phyloP scores from a whole-genome alignment of 1,139 yeast species.

The Kurtzmaniella natalensis region DNA sequence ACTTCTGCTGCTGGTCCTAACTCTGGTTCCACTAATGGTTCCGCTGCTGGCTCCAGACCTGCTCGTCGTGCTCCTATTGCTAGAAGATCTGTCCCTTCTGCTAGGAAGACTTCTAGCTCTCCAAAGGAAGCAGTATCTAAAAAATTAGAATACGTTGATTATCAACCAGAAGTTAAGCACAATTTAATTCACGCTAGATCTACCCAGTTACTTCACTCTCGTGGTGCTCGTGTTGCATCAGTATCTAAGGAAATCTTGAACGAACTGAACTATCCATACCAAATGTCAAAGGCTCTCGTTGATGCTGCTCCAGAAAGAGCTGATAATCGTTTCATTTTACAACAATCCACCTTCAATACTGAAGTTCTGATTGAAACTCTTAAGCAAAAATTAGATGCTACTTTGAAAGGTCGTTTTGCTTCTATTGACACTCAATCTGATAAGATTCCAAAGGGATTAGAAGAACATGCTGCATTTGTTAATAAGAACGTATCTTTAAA shows the following conservation, averaged over 20 bases:
- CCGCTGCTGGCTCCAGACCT: background rate
- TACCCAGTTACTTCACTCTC: conserved; percentile 8
- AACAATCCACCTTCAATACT: conserved; percentile 26
- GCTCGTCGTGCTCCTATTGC: background rate
- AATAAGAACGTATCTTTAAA: conserved; percentile 26
- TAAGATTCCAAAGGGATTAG: conserved; percentile 9
- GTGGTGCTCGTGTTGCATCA: conserved; percentile 38
- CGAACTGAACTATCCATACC: conserved; percentile 41
- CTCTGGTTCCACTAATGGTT: background rate
- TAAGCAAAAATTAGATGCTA: conserved; percentile 23
- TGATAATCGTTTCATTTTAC: conserved; percentile 31
- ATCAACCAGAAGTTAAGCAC: conserved; percentile 3
- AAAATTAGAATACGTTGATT: conserved; percentile 4
- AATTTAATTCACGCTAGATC: conserved; percentile 7
- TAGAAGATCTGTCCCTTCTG: background rate
- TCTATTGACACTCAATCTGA: conserved; percentile 9
- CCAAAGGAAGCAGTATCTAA: conserved; percentile 2
- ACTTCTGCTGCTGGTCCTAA: background rate
- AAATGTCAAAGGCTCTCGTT: conserved; percentile 34
- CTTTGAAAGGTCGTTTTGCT: conserved; percentile 31
- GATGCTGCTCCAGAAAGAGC: conserved; percentile 14
- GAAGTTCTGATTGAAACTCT: conserved; percentile 20
- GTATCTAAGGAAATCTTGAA: conserved; percentile 37
- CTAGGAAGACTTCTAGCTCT: conserved; percentile 3
- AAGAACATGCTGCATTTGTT: conserved; percentile 16